Base-by-base conservation (phyloP, 371 early-diverging fungal genomes). In the Rhizomucor pusillus region DNA sequence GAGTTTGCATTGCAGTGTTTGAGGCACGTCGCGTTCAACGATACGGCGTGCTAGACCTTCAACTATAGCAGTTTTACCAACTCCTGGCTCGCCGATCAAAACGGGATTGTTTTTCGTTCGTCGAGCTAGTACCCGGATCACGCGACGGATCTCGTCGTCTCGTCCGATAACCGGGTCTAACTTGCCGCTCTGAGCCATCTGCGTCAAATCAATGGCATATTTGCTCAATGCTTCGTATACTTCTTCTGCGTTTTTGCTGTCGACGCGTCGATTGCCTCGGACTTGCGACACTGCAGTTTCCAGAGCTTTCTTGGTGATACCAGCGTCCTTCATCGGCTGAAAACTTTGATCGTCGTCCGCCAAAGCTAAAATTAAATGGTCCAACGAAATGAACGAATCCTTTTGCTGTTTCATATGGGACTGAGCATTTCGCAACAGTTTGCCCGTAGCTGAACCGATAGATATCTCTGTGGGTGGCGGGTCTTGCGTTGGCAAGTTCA, bases 41-140 rank as follows among this genome's bases (percentile, higher is more conserved):
- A 99, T 99, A 40, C 98, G 89, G 71, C 95, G 94, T 0, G 99
- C 99, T 22, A 97, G 75, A 11, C 97, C 96, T 73, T 97, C 97
- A 1, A 91, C 95, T 52, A 97, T 93, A 50, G 97, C 95, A 0
- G 97, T 96, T 56, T 98, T 98, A 51, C 97, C 98, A 0, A 92
- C 92, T 63, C 98, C 98, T 10, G 97, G 95, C 43, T 88, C 85
- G 57, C 93, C 96, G 18, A 92, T 87, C 48, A 95, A 69, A 6
- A 95, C 90, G 1, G 94, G 93, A 67, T 94, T 94, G 70, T 92
- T 92, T 64, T 97, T 97, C 22, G 90, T 94, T 75, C 90, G 77
- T 43, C 92, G 82, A 4, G 89, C 78, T 45, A 87, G 50, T 47
- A 93, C 90, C 71, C 91, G 89, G 52, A 92, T 86, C n/a, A 90